Conservation (phyloP, 1,284 basidiomycete genomes). For the Vanrija pseudolonga region DNA sequence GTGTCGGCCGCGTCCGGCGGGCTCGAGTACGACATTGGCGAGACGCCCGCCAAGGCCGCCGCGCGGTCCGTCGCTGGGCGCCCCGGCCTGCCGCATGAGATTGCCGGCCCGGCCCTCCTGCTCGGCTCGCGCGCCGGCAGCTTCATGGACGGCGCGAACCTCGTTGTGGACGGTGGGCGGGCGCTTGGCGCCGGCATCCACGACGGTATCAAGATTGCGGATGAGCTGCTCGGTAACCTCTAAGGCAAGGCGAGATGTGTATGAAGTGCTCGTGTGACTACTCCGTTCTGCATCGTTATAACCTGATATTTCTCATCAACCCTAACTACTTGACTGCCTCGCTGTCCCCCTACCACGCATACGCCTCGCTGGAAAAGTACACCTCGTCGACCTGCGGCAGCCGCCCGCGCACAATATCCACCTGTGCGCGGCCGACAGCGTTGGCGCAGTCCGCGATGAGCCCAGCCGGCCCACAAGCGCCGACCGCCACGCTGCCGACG, state of each 20-base stretch:
- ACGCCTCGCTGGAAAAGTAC: background rate
- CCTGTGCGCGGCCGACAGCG: background rate
- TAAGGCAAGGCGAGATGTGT: too few species aligned
- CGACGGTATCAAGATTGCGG: conserved; percentile 30
- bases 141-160: conserved; percentile 42
- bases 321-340: too few species aligned
- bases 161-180: conserved; percentile 45
- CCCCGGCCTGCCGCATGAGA: conserved; percentile 42
- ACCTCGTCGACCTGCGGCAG: background rate
- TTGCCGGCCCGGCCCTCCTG: conserved; percentile 43
- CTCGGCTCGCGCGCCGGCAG: conserved; percentile 39
- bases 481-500: background rate
- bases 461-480: background rate
- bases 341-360: background rate
- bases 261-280: too few species aligned
- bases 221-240: conserved; percentile 13
- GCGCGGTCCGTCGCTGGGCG: conserved; percentile 39
- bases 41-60: conserved; percentile 22
- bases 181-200: conserved; percentile 37
- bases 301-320: too few species aligned
- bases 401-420: background rate
- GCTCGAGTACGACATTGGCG: conserved; percentile 23
- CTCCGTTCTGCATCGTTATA: too few species aligned
- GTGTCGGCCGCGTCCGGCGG: conserved; percentile 4
- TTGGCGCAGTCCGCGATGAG: background rate